These are phyloP conservation scores for Populus nigra DNA, from an alignment of 345 rosid species.

Conservation along the genomic window DNA sequence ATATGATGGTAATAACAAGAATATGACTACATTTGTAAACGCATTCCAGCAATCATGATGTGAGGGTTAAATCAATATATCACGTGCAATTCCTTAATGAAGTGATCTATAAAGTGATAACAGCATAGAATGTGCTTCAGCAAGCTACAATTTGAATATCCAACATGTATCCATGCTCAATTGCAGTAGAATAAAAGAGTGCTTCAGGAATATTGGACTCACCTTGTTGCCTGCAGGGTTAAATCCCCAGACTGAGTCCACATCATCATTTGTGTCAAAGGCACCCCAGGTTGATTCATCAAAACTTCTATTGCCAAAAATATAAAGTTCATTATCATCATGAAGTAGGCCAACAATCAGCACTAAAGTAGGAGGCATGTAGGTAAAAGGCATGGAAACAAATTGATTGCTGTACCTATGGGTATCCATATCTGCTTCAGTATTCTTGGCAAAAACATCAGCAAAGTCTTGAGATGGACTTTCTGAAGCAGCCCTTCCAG, in stretches of 20 bases:
- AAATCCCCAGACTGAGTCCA: slow-evolving; percentile 92
- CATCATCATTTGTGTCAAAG: slow-evolving; percentile 84
- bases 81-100: neutral
- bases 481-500: slow-evolving; percentile 55
- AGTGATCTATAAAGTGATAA: neutral
- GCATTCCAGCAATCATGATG: neutral
- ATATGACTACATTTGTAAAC: neutral
- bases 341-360: neutral
- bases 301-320: slow-evolving; percentile 48
- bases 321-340: neutral
- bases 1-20: neutral
- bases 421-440: slow-evolving; percentile 57
- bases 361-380: neutral
- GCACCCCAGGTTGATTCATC: slow-evolving; percentile 96
- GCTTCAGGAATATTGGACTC: slow-evolving; percentile 22
- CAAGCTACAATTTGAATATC: neutral
- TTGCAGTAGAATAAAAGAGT: neutral
- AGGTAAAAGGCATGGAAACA: neutral
- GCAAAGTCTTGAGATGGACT: slow-evolving; percentile 66
- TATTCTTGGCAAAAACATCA: slow-evolving; percentile 54
- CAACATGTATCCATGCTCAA: neutral
- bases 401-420: slow-evolving; percentile 35
- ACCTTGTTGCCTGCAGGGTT: slow-evolving; percentile 68
- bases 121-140: neutral
- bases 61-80: neutral